Conservation (phyloP, 2,329 filamentous ascomycete genomes). For the Claviceps humidiphila region DNA sequence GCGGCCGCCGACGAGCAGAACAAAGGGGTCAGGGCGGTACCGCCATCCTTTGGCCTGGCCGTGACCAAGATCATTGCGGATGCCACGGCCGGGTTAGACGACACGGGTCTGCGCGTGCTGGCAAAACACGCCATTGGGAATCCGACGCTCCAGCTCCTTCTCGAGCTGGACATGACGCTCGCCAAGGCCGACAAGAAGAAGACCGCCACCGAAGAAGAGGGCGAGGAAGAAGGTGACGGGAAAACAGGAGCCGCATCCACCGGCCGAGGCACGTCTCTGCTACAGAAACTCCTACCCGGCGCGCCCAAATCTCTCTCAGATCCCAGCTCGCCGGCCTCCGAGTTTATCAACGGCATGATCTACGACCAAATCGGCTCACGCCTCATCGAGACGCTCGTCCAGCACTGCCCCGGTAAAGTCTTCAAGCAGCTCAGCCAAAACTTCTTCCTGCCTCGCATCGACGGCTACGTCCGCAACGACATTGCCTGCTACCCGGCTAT, state of each 20-base stretch:
- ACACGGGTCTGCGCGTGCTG: conserved; percentile 67
- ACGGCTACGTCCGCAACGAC: conserved; percentile 74
- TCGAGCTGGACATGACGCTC: conserved; percentile 72
- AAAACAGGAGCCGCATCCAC: not conserved
- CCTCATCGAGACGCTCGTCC: conserved; percentile 74
- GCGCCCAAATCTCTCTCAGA: conserved; percentile 57
- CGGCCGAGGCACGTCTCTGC: conserved; percentile 35
- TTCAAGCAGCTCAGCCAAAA: conserved; percentile 81
- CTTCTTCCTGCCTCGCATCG: conserved; percentile 68
- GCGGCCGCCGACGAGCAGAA: conserved; percentile 35
- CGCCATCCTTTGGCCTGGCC: conserved; percentile 63
- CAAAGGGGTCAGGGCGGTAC: conserved; percentile 45
- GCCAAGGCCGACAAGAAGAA: conserved; percentile 31
- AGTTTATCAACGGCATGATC: conserved; percentile 73
- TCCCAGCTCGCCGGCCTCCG: conserved; percentile 55
- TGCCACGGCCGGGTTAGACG: conserved; percentile 61
- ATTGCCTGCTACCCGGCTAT: conserved; percentile 81
- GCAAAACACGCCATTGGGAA: conserved; percentile 85
- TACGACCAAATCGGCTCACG: conserved; percentile 88
- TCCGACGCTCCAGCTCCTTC: conserved; percentile 77
- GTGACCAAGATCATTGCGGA: conserved; percentile 72
- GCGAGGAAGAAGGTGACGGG: not conserved
- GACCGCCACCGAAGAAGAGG: not conserved
- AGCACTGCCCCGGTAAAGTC: conserved; percentile 67
- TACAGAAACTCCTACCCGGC: conserved; percentile 67